Evolutionary conservation across 257 asterid genomes (phyloP), one percentile per base, ranked within the genome.

Genomic region (Petunia secreta): DNA sequence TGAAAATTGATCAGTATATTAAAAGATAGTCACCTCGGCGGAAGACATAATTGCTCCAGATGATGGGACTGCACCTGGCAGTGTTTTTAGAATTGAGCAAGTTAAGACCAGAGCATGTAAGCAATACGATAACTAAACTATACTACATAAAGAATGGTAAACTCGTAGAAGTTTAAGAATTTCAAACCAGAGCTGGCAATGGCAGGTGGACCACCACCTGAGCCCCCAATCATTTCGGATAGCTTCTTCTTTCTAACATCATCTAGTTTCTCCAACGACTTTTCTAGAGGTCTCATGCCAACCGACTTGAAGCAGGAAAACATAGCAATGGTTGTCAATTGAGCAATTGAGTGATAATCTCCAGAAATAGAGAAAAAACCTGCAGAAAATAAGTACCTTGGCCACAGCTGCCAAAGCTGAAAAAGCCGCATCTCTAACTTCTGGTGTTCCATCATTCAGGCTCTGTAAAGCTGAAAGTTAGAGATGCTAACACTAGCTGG

Each of bases 381-480:
- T 75, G 68, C 15, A 10, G 46, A 43, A 60, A 73, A 80, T 48
- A 75, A 71, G 14, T 86, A 96, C 99, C 99, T 92, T 92, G 79
- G 99, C 98, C 79, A 92, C 80, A 82, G 99, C 96, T 43, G 99
- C 91, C 94, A 96, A 88, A 75, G 94, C 97, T 8, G 98, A 92
- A 86, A 96, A 96, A 55, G 99, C 98, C 62, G 99, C 98, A 91
- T 96, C 99, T 87, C 99, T 90, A 81, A 96, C 99, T 2, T 96
- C 99, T 77, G 99, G 99, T 54, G 99, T 96, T 82, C 99, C 99
- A 83, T 96, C 99, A 87, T 96, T 94, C 63, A 96, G 94, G 85
- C 91, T 88, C 99, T 96, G 89, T 77, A 87, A 16, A 25, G 25
- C 25, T 25, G 25, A 25, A 25, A 25, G 25, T 25, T 25, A 25